Evolutionary conservation across 2,329 filamentous ascomycete genomes (phyloP), one percentile per base, ranked within the genome.

Genomic region (Fonsecaea nubica): DNA sequence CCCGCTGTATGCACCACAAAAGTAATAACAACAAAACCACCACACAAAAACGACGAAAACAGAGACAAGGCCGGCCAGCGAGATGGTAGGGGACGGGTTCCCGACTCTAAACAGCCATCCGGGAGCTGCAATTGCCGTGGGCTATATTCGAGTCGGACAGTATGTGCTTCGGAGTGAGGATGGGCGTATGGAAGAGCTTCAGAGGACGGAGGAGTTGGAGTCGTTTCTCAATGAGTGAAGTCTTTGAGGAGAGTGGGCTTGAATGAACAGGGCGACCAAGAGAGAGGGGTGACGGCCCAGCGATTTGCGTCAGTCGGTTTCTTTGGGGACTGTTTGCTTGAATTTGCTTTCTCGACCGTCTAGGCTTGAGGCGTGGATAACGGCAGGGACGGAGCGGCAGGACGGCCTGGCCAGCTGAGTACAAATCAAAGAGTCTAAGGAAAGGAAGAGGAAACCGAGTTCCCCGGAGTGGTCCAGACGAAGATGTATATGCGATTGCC

Each of bases 1-100:
- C 33, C 15, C 21, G 40, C 40, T 59, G 45, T 54, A 30, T 61
- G 50, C 53, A 25, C 35, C 18, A 9, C 58, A 53, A 35, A 25
- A 61, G 33, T 32, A 54, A 62, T 25, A 12, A 40, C 56, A 61
- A 64, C 52, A 13, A 54, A 60, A 33, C 62, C 13, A 58, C 63
- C 56, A 42, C 58, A 33, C 33, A 62, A 68, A 58, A 68, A n/a
- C 30, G 56, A 66, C 62, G 48, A 67, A 64, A 68, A 63, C 64
- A 69, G 69, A 67, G 69, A 71, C 67, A 53, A 65, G 54, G 69
- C 69, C 69, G 66, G 66, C 69, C 69, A 67, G 64, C 45, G 59
- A 45, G 40, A 64, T 63, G 54, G 57, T 53, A 50, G 60, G 61
- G 55, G 40, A 48, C 35, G 45, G 32, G 52, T 53, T 53, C 35